These are phyloP conservation scores for Pelargonium myrrhifolium DNA, from an alignment of 441 rosid species.

Conservation along the genomic window DNA sequence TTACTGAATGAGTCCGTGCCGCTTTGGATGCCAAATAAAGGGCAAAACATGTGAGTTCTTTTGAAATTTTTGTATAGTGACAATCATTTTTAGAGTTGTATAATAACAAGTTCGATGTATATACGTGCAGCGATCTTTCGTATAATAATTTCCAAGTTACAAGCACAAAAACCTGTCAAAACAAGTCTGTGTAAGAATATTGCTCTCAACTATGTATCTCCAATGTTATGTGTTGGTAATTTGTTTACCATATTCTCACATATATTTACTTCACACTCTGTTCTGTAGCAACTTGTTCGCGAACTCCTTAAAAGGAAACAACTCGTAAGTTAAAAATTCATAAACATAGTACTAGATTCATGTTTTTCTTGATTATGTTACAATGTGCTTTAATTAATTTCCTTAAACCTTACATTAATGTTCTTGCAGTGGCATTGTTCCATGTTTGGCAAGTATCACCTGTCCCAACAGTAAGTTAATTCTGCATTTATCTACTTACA, in stretches of 20 bases:
- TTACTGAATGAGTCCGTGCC: conserved; percentile 44
- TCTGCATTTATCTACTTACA: not conserved
- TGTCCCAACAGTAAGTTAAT: no score
- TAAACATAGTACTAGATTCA: not conserved
- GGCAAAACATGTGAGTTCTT: conserved; percentile 32
- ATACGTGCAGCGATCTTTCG: conserved; percentile 45
- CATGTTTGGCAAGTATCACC: no score
- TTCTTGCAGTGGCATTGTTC: no score
- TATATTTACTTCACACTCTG: not conserved
- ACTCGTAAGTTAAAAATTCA: conserved; percentile 41
- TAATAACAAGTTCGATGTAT: not conserved
- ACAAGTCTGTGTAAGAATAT: conserved; percentile 20
- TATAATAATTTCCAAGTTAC: conserved; percentile 38
- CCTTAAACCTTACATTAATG: no score
- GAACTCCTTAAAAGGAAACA: conserved; percentile 26
- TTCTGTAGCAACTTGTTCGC: conserved; percentile 60
- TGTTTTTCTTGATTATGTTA: not conserved
- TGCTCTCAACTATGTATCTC: not conserved
- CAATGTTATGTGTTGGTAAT: not conserved
- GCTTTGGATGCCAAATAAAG: conserved; percentile 26
- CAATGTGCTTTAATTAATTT: no score
- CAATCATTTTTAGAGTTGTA: not conserved
- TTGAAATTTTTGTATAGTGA: no score
- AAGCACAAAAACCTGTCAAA: conserved; percentile 18
- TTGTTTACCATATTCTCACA: no score